These are phyloP conservation scores for Pseudocercospora fuligena DNA, from an alignment of 2,329 filamentous ascomycete species.

Conservation along the genomic window DNA sequence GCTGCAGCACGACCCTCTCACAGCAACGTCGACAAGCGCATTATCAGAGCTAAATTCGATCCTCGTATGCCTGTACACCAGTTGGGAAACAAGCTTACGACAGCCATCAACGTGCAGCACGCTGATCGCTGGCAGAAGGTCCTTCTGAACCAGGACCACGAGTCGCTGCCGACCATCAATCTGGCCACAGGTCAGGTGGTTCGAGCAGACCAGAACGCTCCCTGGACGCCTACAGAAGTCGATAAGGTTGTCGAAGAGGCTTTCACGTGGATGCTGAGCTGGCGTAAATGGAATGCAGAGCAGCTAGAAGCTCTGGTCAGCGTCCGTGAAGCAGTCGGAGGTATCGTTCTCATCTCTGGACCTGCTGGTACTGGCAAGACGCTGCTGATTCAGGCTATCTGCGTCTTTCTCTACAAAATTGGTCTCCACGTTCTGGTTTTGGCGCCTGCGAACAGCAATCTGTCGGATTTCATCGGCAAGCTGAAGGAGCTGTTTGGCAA, in stretches of 20 bases:
- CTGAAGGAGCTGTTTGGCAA: constrained; percentile 24
- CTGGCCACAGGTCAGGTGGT: constrained; percentile 14
- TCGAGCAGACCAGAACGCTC: not conserved
- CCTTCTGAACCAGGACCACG: constrained; percentile 26
- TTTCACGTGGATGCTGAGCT: constrained; percentile 20
- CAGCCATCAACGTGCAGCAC: constrained; percentile 17
- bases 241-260: constrained; percentile 15
- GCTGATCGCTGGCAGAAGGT: constrained; percentile 24
- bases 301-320: constrained; percentile 24
- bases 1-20: constrained; percentile 8
- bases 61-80: constrained; percentile 8
- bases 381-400: constrained; percentile 24
- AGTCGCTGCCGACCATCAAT: constrained; percentile 16
- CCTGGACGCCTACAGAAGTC: not conserved
- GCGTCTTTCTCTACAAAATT: constrained; percentile 27
- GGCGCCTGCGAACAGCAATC: constrained; percentile 30
- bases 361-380: constrained; percentile 27
- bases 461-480: constrained; percentile 28
- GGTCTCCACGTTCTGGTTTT: constrained; percentile 28
- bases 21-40: not conserved
- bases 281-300: constrained; percentile 27
- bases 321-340: constrained; percentile 21
- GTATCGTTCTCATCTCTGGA: constrained; percentile 26
- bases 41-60: constrained; percentile 13
- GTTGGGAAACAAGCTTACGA: constrained; percentile 18